Conservation (phyloP, 225 moss, liverwort and hornwort genomes). For the Straminergon stramineum region DNA sequence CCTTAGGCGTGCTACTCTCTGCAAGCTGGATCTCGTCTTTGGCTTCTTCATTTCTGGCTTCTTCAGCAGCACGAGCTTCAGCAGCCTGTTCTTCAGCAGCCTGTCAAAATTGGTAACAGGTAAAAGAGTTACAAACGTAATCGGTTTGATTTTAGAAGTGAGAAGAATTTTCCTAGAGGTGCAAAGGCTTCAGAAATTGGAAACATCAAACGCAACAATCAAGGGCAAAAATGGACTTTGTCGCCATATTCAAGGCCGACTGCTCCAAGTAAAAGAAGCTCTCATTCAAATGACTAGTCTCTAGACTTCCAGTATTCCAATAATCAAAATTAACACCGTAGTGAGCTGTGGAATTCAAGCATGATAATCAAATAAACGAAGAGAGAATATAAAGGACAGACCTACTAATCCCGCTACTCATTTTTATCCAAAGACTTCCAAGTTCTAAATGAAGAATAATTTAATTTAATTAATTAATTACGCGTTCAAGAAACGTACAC, state of each 20-base stretch:
- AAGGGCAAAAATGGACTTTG: not conserved
- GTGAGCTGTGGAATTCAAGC: not conserved
- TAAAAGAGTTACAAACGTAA: not conserved
- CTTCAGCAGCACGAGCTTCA: conserved; percentile 27
- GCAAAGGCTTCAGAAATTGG: not conserved
- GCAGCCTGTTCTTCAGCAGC: conserved; percentile 23
- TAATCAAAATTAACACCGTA: not conserved
- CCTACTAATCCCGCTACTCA: not conserved
- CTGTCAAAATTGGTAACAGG: conserved; percentile 9
- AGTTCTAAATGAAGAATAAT: not conserved
- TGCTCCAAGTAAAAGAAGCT: not conserved
- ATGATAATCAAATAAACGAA: not conserved
- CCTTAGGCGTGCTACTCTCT: not conserved
- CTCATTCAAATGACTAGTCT: not conserved
- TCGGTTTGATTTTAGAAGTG: not conserved
- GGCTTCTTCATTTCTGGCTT: not conserved
- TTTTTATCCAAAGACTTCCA: not conserved
- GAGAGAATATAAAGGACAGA: not conserved
- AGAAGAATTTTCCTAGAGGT: not conserved
- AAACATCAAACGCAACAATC: not conserved
- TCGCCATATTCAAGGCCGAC: not conserved
- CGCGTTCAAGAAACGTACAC: conserved; percentile 23
- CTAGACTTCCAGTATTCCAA: not conserved
- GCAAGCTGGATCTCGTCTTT: not conserved
- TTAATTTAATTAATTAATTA: not conserved